Percentiles rank a stretch among this genome's conserved stretches.
phyloP scores from a whole-genome alignment of 306 rosid genomes.

The Malus sieversii region DNA sequence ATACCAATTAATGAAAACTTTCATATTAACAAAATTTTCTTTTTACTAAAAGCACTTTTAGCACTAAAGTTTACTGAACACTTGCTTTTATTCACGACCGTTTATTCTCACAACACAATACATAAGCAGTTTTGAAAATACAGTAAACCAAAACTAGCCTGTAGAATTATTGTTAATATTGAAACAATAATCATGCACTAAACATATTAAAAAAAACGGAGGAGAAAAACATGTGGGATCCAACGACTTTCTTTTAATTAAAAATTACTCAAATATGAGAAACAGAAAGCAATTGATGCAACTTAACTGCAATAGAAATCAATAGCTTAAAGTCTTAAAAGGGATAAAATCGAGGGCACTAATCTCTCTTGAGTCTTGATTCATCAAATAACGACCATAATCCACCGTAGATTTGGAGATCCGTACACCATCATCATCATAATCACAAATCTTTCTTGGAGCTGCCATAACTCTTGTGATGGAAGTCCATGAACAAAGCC shows the following conservation, averaged over 20 bases:
- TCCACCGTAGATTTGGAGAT: neutral
- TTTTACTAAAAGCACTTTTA: no score
- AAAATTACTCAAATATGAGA: neutral
- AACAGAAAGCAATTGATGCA: neutral
- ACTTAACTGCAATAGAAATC: neutral
- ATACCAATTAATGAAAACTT: no score
- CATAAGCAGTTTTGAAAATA: no score
- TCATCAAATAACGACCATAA: neutral
- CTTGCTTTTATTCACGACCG: no score
- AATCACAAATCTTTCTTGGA: neutral
- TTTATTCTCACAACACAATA: no score
- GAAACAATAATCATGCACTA: neutral
- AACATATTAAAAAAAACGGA: no score
- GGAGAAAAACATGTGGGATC: neutral
- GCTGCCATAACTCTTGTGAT: conserved; percentile 48
- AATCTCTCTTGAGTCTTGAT: neutral
- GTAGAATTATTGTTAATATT: neutral
- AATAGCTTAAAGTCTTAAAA: neutral
- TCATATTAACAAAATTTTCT: no score
- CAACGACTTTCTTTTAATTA: neutral
- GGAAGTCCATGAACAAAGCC: conserved; percentile 62
- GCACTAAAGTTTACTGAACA: no score
- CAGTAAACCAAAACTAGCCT: no score
- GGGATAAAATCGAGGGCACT: neutral
- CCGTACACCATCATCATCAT: neutral